phyloP scores from a whole-genome alignment of 805 yeast genomes.

The Kodamaea leandrae region DNA sequence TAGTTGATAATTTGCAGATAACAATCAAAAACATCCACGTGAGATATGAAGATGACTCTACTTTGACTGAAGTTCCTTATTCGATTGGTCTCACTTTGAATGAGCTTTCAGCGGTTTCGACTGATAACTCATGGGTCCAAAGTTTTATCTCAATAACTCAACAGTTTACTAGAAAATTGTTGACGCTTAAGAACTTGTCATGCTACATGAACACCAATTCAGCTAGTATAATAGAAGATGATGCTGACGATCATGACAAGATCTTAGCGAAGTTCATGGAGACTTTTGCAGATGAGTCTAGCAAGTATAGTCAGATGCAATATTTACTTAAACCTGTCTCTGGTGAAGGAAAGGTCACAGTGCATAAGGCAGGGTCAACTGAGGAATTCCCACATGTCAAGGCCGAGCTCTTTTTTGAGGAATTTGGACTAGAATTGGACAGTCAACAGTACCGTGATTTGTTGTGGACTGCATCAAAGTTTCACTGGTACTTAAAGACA shows the following conservation, averaged over 20 bases:
- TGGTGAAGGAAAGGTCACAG: slow-evolving; percentile 78
- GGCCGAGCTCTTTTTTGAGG: slow-evolving; percentile 77
- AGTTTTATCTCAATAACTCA: slow-evolving; percentile 75
- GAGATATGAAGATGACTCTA: slow-evolving; percentile 79
- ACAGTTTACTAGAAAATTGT: slow-evolving; percentile 66
- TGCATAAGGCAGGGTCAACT: slow-evolving; percentile 77
- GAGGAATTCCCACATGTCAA: slow-evolving; percentile 65
- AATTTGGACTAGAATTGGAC: slow-evolving; percentile 83
- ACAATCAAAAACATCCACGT: slow-evolving; percentile 89
- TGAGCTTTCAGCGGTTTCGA: slow-evolving; percentile 88
- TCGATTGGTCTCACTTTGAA: slow-evolving; percentile 78
- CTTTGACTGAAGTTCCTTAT: slow-evolving; percentile 72
- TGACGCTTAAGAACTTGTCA: slow-evolving; percentile 71
- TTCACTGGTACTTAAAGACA: slow-evolving; percentile 75
- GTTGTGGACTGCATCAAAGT: slow-evolving; percentile 74
- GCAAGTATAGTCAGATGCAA: slow-evolving; percentile 31
- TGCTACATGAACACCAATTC: slow-evolving; percentile 80
- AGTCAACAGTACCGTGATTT: slow-evolving; percentile 81
- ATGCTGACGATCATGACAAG: slow-evolving; percentile 38
- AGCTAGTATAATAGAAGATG: slow-evolving; percentile 12
- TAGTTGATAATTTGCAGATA: slow-evolving; percentile 88
- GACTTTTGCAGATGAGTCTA: slow-evolving; percentile 33
- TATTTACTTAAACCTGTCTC: slow-evolving; percentile 81
- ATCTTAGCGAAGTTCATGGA: slow-evolving; percentile 49
- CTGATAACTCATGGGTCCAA: slow-evolving; percentile 82